Base-by-base conservation (phyloP, 2,329 filamentous ascomycete genomes). In the Calonectria hongkongensis region DNA sequence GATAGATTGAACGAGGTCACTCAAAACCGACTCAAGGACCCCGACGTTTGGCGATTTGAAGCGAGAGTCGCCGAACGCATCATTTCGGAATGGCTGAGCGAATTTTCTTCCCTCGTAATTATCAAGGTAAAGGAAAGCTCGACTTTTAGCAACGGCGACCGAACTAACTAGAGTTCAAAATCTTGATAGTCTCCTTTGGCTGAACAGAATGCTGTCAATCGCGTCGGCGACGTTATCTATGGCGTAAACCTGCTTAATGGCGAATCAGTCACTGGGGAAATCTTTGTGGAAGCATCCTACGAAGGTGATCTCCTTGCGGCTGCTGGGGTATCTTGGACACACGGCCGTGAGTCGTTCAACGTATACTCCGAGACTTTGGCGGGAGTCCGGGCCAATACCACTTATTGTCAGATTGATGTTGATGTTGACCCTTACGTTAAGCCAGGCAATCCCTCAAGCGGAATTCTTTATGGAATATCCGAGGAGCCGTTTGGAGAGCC, bases 221-320 rank as follows among this genome's bases (percentile, higher is more conserved):
- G 30, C 1, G 30, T 33, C 9, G 30, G 30, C 30, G 30, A 33
- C 2, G 30, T 33, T 2, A 33, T 33, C 30, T 33, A 33, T 33
- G 2, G 30, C 30, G 30, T 33, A 9, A 33, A 33, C 30, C 30
- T 33, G 9, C 30, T 33, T 33, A 33, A 33, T 9, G 30, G 30
- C 30, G 30, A 33, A 33, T 33, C 30, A 33, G 25, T 66, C 3
- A 39, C 63, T 2, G 48, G 63, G 2, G 43, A 41, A 43, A 2
- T 43, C 15, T 54, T 66, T 25, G 48, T 66, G 13, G 48, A 66
- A 30, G 64, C 48, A 21, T 66, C 64, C 1, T 66, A 54, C 21
- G 64, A 66, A 28, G 48, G 47, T 2, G 47, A 66, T 8, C 18
- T 66, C 13, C 64, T 66, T 10, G 48, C 64, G 10, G 64, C 64